phyloP scores from a whole-genome alignment of 257 asterid genomes.

The Oldenlandia corymbosa region DNA sequence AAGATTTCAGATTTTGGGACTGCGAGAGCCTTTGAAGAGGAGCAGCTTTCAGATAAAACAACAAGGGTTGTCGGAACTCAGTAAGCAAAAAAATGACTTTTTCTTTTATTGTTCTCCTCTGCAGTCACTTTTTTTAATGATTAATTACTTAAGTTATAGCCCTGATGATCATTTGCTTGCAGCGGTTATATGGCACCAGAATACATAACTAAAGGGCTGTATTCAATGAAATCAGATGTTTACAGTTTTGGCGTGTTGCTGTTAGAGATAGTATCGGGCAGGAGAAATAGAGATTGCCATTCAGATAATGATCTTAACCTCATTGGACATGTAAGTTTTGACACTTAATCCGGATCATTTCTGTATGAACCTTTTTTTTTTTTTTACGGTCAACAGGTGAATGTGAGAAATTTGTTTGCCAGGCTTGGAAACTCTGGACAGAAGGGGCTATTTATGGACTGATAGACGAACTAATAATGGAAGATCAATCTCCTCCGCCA shows the following conservation, averaged over 20 bases:
- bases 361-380: no score
- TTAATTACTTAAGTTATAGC: not conserved
- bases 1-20: constrained; percentile 36
- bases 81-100: not conserved
- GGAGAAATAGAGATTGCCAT: no score
- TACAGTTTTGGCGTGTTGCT: constrained; percentile 39
- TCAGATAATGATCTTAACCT: no score
- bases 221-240: constrained; percentile 39
- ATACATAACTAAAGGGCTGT: constrained; percentile 28
- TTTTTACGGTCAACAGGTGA: no score
- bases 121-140: no score
- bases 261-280: constrained; percentile 35
- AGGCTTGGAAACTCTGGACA: constrained; percentile 35
- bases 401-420: no score
- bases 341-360: no score
- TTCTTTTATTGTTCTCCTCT: no score
- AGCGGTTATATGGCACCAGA: constrained; percentile 49
- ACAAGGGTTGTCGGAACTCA: constrained; percentile 19
- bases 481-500: not conserved
- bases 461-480: constrained; percentile 17
- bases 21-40: constrained; percentile 14
- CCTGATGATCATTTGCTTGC: not conserved
- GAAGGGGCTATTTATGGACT: constrained; percentile 32
- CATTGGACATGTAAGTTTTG: constrained; percentile 37
- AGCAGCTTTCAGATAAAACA: constrained; percentile 12